Conservation (phyloP, 2,329 filamentous ascomycete genomes). For the Fusarium heterosporum region DNA sequence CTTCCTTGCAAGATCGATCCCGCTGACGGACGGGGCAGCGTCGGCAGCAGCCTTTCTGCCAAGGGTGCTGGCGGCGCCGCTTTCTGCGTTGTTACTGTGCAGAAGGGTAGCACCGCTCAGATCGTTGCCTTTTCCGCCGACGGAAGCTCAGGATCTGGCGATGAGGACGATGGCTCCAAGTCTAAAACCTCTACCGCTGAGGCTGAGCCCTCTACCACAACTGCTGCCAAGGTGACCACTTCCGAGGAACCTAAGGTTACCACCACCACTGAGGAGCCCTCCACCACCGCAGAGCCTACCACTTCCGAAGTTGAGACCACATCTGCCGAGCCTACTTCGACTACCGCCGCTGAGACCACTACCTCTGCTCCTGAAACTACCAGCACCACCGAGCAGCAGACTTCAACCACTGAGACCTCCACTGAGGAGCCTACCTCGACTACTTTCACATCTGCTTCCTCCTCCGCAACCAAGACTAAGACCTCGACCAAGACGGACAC, state of each 20-base stretch:
- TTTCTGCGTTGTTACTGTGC: conserved; percentile 83
- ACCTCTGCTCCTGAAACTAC: conserved; percentile 26
- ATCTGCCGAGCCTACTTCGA: conserved; percentile 23
- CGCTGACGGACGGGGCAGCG: conserved; percentile 65
- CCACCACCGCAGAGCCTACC: conserved; percentile 32
- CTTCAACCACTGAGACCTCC: conserved; percentile 24
- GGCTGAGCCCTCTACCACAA: conserved; percentile 42
- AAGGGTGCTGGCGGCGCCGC: conserved; percentile 74
- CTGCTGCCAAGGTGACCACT: conserved; percentile 32
- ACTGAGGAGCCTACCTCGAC: conserved; percentile 39
- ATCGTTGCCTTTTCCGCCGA: conserved; percentile 70
- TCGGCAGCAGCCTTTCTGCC: conserved; percentile 66
- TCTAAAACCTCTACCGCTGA: conserved; percentile 25
- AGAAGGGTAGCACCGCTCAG: conserved; percentile 72
- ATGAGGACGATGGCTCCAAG: conserved; percentile 33
- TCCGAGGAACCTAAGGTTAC: conserved; percentile 21
- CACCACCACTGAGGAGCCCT: conserved; percentile 40
- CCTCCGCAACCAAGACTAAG: neutral
- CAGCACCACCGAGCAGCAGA: conserved; percentile 17
- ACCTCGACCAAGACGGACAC: conserved; percentile 30
- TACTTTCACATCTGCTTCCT: conserved; percentile 44
- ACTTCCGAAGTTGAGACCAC: conserved; percentile 34
- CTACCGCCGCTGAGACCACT: conserved; percentile 26
- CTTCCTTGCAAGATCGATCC: conserved; percentile 80
- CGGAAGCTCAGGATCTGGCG: conserved; percentile 47